Evolutionary conservation across 257 asterid species (phyloP).

Genomic region (Nicotiana tomentosiformis): DNA sequence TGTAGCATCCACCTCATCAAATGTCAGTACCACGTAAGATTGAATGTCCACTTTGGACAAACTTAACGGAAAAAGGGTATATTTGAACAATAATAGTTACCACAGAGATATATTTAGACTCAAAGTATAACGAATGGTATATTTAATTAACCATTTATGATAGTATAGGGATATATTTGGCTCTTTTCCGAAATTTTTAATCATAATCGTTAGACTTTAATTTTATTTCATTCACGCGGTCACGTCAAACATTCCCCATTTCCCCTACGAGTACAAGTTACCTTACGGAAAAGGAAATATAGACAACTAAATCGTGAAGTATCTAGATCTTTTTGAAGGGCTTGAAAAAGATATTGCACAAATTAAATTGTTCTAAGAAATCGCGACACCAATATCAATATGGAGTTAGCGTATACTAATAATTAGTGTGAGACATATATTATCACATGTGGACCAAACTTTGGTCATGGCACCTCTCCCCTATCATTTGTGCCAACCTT

Average conservation of each 20-base stretch:
- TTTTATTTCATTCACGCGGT: background rate
- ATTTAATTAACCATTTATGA: too few species aligned
- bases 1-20: too few species aligned
- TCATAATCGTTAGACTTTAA: background rate
- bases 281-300: background rate
- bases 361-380: background rate
- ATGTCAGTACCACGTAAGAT: too few species aligned
- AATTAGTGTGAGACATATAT: background rate
- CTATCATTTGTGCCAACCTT: background rate
- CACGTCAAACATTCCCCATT: background rate
- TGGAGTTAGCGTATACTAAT: background rate
- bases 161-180: too few species aligned
- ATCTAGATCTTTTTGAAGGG: background rate
- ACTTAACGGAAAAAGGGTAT: accelerated
- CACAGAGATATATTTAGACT: too few species aligned
- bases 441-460: background rate
- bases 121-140: too few species aligned
- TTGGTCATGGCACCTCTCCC: background rate
- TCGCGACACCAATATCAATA: background rate
- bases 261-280: background rate
- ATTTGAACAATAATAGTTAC: too few species aligned
- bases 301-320: background rate
- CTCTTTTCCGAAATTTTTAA: too few species aligned
- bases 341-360: background rate
- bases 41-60: too few species aligned